Evolutionary conservation across 352 stramenopile species (phyloP).

Genomic region (Phytopythium chamaehyphon): DNA sequence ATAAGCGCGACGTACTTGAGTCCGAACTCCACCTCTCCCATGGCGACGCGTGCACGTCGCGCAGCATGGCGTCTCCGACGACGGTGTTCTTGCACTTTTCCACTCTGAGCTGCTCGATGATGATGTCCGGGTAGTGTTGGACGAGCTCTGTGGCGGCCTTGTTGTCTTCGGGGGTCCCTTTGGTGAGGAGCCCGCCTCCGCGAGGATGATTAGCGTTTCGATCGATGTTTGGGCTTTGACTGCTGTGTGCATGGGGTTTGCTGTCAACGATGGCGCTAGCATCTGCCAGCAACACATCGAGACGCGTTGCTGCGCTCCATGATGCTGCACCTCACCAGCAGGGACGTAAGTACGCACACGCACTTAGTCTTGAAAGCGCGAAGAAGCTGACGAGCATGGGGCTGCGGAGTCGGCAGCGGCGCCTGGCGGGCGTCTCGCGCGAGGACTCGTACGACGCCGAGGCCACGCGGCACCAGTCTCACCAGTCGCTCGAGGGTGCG

Average conservation of each 20-base stretch:
- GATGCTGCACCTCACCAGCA: too few species aligned
- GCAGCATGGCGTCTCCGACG: slow-evolving; percentile 46
- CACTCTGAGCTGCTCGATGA: slow-evolving; percentile 34
- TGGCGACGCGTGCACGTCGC: slow-evolving; percentile 47
- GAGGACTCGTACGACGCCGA: slow-evolving; percentile 40
- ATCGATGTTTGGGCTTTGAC: too few species aligned
- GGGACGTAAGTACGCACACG: too few species aligned
- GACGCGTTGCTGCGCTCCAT: too few species aligned
- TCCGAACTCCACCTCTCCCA: slow-evolving; percentile 19
- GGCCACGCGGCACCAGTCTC: slow-evolving; percentile 19
- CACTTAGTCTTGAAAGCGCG: too few species aligned
- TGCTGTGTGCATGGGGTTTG: too few species aligned
- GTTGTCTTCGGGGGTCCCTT: slow-evolving; percentile 22
- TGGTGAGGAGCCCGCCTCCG: slow-evolving; percentile 15
- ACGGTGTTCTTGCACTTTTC: slow-evolving; percentile 45
- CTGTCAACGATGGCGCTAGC: too few species aligned
- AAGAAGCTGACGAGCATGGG: slow-evolving; percentile 23
- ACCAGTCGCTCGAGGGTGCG: slow-evolving; percentile 30
- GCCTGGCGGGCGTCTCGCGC: slow-evolving; percentile 25
- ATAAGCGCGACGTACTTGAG: slow-evolving; percentile 46
- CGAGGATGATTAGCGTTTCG: too few species aligned
- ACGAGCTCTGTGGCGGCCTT: slow-evolving; percentile 2
- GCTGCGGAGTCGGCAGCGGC: slow-evolving; percentile 44
- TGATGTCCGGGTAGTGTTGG: slow-evolving; percentile 35
- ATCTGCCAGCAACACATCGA: too few species aligned